A percentile compares a stretch with the other conserved stretches of the same genome.
These are phyloP conservation scores for Metarhizium robertsii DNA, from an alignment of 2,329 filamentous ascomycete species.

Conservation along the genomic window DNA sequence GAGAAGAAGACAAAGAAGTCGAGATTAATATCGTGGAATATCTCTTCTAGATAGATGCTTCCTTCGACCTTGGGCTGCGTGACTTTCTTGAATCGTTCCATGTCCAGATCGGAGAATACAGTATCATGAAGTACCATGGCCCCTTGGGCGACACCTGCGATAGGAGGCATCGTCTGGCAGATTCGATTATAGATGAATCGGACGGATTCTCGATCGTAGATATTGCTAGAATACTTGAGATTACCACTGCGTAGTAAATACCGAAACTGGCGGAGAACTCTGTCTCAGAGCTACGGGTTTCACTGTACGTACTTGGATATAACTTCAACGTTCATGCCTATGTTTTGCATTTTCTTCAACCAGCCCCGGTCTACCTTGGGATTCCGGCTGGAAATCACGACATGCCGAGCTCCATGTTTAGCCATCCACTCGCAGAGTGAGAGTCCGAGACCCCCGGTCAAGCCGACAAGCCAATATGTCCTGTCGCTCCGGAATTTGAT, in stretches of 20 bases:
- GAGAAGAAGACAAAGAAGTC: constrained; percentile 27
- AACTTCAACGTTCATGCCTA: neutral
- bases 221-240: constrained; percentile 1
- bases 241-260: too few relatives aligned
- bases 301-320: neutral
- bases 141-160: constrained; percentile 32
- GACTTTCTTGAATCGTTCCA: constrained; percentile 13
- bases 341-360: neutral
- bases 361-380: neutral
- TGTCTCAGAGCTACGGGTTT: neutral
- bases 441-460: constrained; percentile 22
- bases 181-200: constrained; percentile 9
- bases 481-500: neutral
- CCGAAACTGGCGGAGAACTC: too few relatives aligned
- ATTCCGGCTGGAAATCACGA: constrained; percentile 1
- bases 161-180: constrained; percentile 16
- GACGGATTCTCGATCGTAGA: constrained; percentile 6
- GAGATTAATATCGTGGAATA: constrained; percentile 4
- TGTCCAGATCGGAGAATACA: constrained; percentile 24
- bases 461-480: constrained; percentile 21
- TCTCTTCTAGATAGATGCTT: neutral
- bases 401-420: constrained; percentile 12
- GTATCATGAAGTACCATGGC: constrained; percentile 34
- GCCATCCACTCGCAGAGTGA: constrained; percentile 29
- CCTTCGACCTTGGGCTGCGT: neutral